Conservation (phyloP, 139 green algal genomes). For the Chlorella sp. region DNA sequence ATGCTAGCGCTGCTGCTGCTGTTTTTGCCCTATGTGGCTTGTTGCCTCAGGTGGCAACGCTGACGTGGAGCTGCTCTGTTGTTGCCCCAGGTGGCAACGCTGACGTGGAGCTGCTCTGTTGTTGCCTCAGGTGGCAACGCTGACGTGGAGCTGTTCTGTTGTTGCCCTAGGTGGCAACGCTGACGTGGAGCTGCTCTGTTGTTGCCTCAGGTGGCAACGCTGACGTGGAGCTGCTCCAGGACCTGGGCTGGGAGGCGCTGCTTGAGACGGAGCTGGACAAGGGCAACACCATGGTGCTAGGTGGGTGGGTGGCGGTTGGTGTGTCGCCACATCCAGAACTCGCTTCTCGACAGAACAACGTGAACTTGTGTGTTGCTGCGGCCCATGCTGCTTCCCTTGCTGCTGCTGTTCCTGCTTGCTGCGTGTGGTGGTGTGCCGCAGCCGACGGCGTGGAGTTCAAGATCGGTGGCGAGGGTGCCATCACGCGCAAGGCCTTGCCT, state of each 20-base stretch:
- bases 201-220: slow-evolving; percentile 6
- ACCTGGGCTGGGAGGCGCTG: slow-evolving; percentile 44
- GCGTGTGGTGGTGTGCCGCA: not conserved
- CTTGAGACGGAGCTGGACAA: slow-evolving; percentile 44
- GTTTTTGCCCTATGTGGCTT: too few relatives aligned
- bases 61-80: too few relatives aligned
- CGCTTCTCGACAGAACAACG: too few relatives aligned
- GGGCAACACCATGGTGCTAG: slow-evolving; percentile 10
- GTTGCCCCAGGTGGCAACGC: not conserved
- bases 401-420: too few relatives aligned
- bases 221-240: slow-evolving; percentile 11
- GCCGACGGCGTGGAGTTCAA: slow-evolving; percentile 44
- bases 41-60: too few relatives aligned
- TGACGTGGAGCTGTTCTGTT: too few relatives aligned
- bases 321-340: too few relatives aligned
- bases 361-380: too few relatives aligned
- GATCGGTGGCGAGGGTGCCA: slow-evolving; percentile 30
- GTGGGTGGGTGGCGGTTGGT: not conserved
- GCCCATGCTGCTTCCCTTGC: slow-evolving; percentile 9
- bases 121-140: too few relatives aligned
- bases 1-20: too few relatives aligned
- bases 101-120: slow-evolving; percentile 16
- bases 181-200: slow-evolving; percentile 16
- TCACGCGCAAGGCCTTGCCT: slow-evolving; percentile 34
- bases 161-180: not conserved